Conservation (phyloP, 1,139 yeast species). For the Geotrichum aggregatum region DNA sequence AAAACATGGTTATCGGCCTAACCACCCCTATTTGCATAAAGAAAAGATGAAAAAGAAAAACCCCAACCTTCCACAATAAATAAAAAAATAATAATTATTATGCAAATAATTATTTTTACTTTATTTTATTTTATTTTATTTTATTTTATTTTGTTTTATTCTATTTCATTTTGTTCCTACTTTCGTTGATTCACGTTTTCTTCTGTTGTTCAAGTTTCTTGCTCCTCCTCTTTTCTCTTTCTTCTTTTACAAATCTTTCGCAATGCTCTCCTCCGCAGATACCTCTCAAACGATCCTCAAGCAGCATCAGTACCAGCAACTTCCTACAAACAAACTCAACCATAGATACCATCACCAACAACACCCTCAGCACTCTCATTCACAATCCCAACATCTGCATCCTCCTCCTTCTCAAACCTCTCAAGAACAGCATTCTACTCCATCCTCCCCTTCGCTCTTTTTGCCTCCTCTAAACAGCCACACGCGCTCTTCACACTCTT, state of each 20-base stretch:
- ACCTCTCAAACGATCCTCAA: background rate
- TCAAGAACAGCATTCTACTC: background rate
- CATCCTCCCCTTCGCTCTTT: no score
- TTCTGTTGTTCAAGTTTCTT: background rate
- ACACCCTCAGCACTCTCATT: background rate
- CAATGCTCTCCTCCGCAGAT: background rate
- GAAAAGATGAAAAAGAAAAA: background rate
- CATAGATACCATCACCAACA: background rate
- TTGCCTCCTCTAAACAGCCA: no score
- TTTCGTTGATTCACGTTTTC: no score
- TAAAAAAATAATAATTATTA: background rate
- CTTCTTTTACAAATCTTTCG: background rate
- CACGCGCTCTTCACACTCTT: no score
- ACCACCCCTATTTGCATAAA: background rate
- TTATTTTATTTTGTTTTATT: background rate
- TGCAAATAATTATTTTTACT: slow-evolving; percentile 2
- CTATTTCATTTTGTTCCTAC: background rate
- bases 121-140: background rate
- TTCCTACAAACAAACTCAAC: background rate
- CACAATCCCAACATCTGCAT: background rate
- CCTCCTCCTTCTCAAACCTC: background rate
- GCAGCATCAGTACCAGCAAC: background rate
- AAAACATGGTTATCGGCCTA: no score
- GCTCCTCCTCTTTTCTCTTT: background rate
- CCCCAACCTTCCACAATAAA: background rate